A percentile compares a stretch with the other conserved stretches of the same genome.
Conservation (phyloP, 163 green algal species). For the Scenedesmus sp. region DNA sequence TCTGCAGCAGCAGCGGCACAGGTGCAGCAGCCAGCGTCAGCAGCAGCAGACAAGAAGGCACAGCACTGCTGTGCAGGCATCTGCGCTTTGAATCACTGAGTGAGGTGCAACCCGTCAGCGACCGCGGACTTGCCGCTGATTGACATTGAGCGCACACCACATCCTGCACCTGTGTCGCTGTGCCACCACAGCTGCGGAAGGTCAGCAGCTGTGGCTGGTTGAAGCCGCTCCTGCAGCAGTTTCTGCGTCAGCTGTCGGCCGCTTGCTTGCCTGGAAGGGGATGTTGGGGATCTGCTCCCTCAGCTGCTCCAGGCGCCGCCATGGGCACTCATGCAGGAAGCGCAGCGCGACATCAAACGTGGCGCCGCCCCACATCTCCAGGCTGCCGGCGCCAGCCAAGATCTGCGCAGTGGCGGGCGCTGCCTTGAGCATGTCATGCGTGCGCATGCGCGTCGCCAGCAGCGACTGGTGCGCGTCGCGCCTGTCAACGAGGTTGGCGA, state of each 20-base stretch:
- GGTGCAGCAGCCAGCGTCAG: neutral
- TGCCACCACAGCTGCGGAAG: too few species aligned
- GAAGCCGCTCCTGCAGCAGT: too few species aligned
- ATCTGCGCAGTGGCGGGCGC: conserved; percentile 77
- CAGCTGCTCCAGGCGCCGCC: conserved; percentile 90
- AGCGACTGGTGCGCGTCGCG: conserved; percentile 96
- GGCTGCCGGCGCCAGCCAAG: conserved; percentile 77
- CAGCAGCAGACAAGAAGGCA: neutral
- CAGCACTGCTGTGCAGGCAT: neutral
- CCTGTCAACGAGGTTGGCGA: conserved; percentile 55
- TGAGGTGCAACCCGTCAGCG: too few species aligned
- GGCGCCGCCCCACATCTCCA: conserved; percentile 96
- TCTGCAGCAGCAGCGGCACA: conserved; percentile 69
- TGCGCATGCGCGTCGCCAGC: conserved; percentile 94
- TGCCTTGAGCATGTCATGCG: conserved; percentile 89
- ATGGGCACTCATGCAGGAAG: conserved; percentile 96
- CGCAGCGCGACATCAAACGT: conserved; percentile 96
- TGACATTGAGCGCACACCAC: too few species aligned
- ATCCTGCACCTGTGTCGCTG: too few species aligned
- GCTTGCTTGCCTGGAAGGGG: conserved; percentile 86
- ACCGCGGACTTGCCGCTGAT: too few species aligned
- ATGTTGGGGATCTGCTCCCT: conserved; percentile 92
- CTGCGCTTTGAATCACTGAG: too few species aligned
- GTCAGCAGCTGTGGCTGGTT: neutral
- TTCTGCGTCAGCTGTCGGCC: too few species aligned